A percentile compares a stretch with the other conserved stretches of the same genome.
phyloP scores from a whole-genome alignment of 768 basidiomycete species.

The Boletus sensibilis region DNA sequence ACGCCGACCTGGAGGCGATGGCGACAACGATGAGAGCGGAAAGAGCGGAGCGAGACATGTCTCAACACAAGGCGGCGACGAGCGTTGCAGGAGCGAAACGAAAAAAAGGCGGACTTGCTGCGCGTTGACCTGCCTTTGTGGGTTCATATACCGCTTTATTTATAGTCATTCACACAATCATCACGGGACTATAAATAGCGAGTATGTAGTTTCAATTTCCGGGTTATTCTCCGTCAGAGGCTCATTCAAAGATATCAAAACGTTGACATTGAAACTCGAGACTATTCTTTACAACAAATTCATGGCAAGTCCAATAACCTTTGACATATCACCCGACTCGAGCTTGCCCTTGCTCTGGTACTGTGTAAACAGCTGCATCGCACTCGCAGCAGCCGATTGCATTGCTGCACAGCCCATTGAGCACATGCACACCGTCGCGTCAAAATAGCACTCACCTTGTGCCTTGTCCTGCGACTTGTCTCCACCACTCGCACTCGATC shows the following conservation, averaged over 20 bases:
- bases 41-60: slow-evolving; percentile 52
- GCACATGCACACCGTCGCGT: background rate
- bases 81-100: background rate
- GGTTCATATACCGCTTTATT: slow-evolving; percentile 11
- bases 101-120: background rate
- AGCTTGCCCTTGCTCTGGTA: slow-evolving; percentile 28
- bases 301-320: slow-evolving; percentile 27
- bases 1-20: slow-evolving; percentile 27
- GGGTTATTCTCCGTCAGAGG: too few relatives aligned
- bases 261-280: background rate
- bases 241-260: too few relatives aligned
- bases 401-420: slow-evolving; percentile 23
- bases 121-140: background rate
- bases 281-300: slow-evolving; percentile 19
- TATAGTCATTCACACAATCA: slow-evolving; percentile 10
- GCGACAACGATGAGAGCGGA: slow-evolving; percentile 37
- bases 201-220: too few relatives aligned
- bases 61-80: slow-evolving; percentile 17
- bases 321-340: slow-evolving; percentile 31
- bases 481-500: slow-evolving; percentile 8
- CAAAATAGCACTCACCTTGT: slow-evolving; percentile 20
- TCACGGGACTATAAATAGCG: background rate
- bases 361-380: slow-evolving; percentile 28
- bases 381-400: slow-evolving; percentile 32
- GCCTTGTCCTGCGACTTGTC: slow-evolving; percentile 22